Evolutionary conservation across 1,284 basidiomycete species (phyloP).

Genomic region (Marasmius sp.): DNA sequence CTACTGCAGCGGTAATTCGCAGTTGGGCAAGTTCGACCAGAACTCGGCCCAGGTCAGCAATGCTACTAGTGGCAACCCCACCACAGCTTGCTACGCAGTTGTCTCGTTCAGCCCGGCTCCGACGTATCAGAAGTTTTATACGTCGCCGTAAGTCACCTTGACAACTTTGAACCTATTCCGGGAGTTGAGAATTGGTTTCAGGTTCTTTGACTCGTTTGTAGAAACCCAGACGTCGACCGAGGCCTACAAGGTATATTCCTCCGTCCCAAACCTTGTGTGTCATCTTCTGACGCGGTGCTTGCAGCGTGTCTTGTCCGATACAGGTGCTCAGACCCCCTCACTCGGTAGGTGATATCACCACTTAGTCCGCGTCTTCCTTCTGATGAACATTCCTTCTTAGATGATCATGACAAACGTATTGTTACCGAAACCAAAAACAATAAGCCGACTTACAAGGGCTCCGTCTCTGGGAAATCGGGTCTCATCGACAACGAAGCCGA

Average conservation of each 20-base stretch:
- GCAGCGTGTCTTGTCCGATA: slow-evolving; percentile 1
- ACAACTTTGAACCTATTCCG: neutral
- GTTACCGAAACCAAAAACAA: slow-evolving; percentile 5
- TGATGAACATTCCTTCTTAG: neutral
- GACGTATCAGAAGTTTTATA: slow-evolving; percentile 7
- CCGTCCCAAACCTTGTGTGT: neutral
- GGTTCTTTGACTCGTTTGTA: neutral
- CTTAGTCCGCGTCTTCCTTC: neutral
- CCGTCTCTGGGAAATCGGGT: neutral
- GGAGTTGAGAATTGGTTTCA: neutral
- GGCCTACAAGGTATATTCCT: neutral
- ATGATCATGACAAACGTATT: slow-evolving; percentile 12
- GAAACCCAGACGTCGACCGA: slow-evolving; percentile 4
- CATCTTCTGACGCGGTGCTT: neutral
- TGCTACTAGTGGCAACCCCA: neutral
- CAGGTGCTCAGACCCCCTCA: slow-evolving; percentile 1
- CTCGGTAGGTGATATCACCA: neutral
- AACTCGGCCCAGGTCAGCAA: slow-evolving; percentile 3
- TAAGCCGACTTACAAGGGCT: slow-evolving; percentile 5
- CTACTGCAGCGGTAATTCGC: slow-evolving; percentile 5
- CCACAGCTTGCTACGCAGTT: neutral
- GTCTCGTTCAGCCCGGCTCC: slow-evolving; percentile 6
- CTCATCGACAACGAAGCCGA: slow-evolving; percentile 6
- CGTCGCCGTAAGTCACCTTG: neutral
- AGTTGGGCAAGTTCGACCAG: neutral